Conservation (phyloP, 495 filamentous ascomycete species). For the Astrothelium macrocarpum region DNA sequence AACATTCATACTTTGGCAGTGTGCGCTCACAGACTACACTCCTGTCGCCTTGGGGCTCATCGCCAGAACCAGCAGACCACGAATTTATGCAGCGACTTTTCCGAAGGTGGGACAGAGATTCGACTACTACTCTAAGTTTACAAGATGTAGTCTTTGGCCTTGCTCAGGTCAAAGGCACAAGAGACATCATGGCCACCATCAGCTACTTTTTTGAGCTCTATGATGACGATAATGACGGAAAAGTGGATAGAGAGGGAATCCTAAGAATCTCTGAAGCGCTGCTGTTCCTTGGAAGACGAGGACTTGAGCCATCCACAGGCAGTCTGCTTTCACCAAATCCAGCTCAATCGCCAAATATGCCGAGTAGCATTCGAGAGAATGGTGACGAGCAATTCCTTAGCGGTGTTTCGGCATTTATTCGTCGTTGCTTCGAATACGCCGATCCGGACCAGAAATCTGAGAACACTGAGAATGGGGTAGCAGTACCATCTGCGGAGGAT, state of each 20-base stretch:
- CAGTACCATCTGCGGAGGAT: slow-evolving; percentile 27
- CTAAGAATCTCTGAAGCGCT: slow-evolving; percentile 88
- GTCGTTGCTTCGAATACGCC: slow-evolving; percentile 95
- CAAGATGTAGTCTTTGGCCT: slow-evolving; percentile 87
- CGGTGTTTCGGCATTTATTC: slow-evolving; percentile 89
- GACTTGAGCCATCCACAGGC: slow-evolving; percentile 45
- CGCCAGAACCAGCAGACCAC: slow-evolving; percentile 80
- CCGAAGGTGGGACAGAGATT: slow-evolving; percentile 73
- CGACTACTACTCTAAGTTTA: slow-evolving; percentile 63
- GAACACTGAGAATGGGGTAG: slow-evolving; percentile 28
- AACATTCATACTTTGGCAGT: slow-evolving; percentile 48
- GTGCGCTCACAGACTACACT: slow-evolving; percentile 39
- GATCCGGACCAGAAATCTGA: slow-evolving; percentile 75
- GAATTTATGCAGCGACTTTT: slow-evolving; percentile 91
- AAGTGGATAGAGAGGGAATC: slow-evolving; percentile 94
- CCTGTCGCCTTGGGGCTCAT: slow-evolving; percentile 61
- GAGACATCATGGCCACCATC: slow-evolving; percentile 94
- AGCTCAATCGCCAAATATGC: background rate
- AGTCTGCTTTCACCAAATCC: background rate
- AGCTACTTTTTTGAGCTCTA: slow-evolving; percentile 96
- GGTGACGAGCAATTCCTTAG: slow-evolving; percentile 74
- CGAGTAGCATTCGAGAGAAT: slow-evolving; percentile 26
- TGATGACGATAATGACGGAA: slow-evolving; percentile 83
- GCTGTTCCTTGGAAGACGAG: slow-evolving; percentile 80
- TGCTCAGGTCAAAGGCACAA: slow-evolving; percentile 79